Base-by-base conservation (phyloP, 208 protist species). In the Wallacemonas collosoma region DNA sequence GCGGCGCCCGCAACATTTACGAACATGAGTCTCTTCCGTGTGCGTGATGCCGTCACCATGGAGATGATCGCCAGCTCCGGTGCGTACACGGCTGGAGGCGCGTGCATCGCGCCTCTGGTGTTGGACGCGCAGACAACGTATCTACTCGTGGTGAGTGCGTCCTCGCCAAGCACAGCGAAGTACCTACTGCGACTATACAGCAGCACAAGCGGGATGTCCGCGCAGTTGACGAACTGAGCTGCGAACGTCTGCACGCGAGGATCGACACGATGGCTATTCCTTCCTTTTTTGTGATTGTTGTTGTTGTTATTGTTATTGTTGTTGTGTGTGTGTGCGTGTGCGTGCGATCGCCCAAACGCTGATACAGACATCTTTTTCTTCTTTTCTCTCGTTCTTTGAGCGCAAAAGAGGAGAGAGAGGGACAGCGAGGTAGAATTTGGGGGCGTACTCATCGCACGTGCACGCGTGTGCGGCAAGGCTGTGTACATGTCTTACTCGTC, bases 161-260 rank as follows among this genome's bases (percentile, higher is more conserved):
- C 72, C 45, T 68, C 68, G 8, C 50, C 82, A 2, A 71, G 69
- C 38, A 68, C 68, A n/a, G 77, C 71, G 67, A 92, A 91, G 79
- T 94, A 91, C 50, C 54, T 88, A 0, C 58, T 94, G 57, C 86
- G 86, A n/a, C 45, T 94, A 17, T 90, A 86, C 74, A 90, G 80
- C 48, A 87, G 68, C 63, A 72, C 41, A 41, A 65, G 6, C 4
- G 71, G 85, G 44, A 53, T 65, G 60, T 86, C 44, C 2, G 81
- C 77, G 15, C 68, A 85, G 66, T 9, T 83, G 17, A 35, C 70
- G 11, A 80, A 76, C 56, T 82, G 60, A 11, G 7, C 57, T 0
- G 7, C 50, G 70, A 60, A 26, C 26, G 26, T 26, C 26, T 26
- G 26, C 26, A 26, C 26, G 26, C 26, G 26, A 26, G 26, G 26